Base-by-base conservation (phyloP, 805 yeast species). In the Starmerella bombi region DNA sequence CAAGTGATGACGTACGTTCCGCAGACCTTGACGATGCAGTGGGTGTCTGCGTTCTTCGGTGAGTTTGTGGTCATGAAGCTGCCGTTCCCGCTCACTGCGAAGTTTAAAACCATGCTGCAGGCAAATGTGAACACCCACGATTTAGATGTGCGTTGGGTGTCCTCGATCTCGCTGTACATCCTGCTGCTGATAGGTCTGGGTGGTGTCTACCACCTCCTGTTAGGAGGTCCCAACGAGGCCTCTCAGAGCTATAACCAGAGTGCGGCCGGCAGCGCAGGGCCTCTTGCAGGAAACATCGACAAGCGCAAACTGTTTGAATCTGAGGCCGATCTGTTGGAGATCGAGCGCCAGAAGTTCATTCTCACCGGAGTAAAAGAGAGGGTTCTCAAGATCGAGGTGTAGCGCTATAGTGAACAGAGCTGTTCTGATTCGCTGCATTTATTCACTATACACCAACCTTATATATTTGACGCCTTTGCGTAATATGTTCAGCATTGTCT, bases 151-250 rank as follows among this genome's bases (percentile, higher is more conserved):
- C 66, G 93, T 21, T 91, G 94, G 75, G 97, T 91, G 15, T 78
- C 91, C 28, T 77, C 94, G 3, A 79, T 91, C 17, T 84, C 96
- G 4, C 91, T 97, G 97, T 91, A 88, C 59, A 82, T 91, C 58
- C 80, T 88, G 40, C 81, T 84, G 41, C 72, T 84, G 45, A 59
- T 86, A 37, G 97, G 97, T 22, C 68, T 91, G 45, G 72, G 74
- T 50, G 80, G 94, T 0, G 76, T 91, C 1, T 80, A 78, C 57
- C 70, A 80, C 29, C 67, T 88, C 39, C 48, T 85, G 6, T 69
- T 83, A 49, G 76, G 75, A 10, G 74, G 44, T 23, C 44, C 45
- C 27, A 59, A 59, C 47, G 23, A 36, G 30, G 50, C 50, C 9
- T 25, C 41, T 17, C 69, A 67, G 42, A 31, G 21, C 10, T 41